phyloP scores from a whole-genome alignment of 345 rosid species.

The Gossypium herbaceum region DNA sequence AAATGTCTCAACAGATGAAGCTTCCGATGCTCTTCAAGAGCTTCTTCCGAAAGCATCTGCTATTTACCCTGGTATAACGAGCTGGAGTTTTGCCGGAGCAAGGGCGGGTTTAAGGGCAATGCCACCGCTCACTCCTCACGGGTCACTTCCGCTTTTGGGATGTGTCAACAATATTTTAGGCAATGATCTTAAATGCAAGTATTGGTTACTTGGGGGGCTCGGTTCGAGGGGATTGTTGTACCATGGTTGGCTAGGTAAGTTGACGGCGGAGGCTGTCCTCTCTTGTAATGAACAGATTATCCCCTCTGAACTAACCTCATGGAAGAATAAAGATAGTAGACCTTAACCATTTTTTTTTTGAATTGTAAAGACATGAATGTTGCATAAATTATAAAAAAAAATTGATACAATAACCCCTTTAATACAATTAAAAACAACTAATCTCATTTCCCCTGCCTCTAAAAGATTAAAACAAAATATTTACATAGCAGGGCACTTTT shows the following conservation, averaged over 20 bases:
- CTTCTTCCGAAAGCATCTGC: constrained; percentile 75
- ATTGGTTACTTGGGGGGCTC: constrained; percentile 83
- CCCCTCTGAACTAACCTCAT: constrained; percentile 62
- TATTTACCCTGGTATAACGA: constrained; percentile 56
- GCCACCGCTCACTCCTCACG: constrained; percentile 73
- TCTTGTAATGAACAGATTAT: constrained; percentile 51
- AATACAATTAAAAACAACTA: background rate
- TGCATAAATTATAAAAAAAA: background rate
- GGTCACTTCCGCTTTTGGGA: constrained; percentile 83
- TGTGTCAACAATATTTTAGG: constrained; percentile 51
- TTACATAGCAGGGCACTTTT: background rate
- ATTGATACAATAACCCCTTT: too few species aligned
- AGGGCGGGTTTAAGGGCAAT: constrained; percentile 89
- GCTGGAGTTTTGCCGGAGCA: constrained; percentile 64
- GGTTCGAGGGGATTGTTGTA: constrained; percentile 83
- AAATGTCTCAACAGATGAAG: constrained; percentile 63
- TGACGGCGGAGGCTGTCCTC: constrained; percentile 63
- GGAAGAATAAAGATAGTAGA: constrained; percentile 46
- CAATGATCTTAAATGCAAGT: constrained; percentile 36
- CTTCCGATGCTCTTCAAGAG: constrained; percentile 58
- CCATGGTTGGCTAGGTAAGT: constrained; percentile 79
- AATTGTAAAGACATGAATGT: background rate
- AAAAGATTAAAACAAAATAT: background rate
- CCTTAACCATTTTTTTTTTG: background rate
- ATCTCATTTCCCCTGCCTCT: background rate